phyloP scores from a whole-genome alignment of 1,284 basidiomycete species.

The Pyrrhoderma lamaoense region DNA sequence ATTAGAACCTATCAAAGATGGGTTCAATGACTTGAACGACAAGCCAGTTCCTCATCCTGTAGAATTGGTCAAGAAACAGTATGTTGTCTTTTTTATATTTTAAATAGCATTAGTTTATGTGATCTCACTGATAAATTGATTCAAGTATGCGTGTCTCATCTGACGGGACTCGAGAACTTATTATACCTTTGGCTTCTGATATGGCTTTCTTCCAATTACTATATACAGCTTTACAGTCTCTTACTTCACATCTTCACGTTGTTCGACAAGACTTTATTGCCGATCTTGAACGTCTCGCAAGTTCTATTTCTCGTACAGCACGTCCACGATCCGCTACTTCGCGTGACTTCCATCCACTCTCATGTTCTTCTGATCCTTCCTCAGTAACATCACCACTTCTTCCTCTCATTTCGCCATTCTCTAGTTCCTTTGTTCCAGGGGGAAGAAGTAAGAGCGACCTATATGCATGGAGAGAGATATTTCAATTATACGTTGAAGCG shows the following conservation, averaged over 20 bases:
- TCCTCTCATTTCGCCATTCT: conserved; percentile 17
- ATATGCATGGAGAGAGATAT: conserved; percentile 91
- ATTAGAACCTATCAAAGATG: neutral
- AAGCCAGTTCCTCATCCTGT: conserved; percentile 4
- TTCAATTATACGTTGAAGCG: conserved; percentile 80
- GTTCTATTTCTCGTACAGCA: conserved; percentile 51
- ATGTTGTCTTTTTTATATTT: neutral
- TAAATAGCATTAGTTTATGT: neutral
- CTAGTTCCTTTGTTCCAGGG: conserved; percentile 17
- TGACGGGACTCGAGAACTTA: conserved; percentile 43
- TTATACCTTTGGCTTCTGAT: conserved; percentile 80
- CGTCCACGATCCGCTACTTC: conserved; percentile 46
- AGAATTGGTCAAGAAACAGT: conserved; percentile 14
- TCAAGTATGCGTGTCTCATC: conserved; percentile 7
- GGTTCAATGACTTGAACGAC: neutral
- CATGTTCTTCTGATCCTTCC: conserved; percentile 37
- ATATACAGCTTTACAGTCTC: conserved; percentile 60
- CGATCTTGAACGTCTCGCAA: conserved; percentile 55
- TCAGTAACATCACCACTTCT: conserved; percentile 22
- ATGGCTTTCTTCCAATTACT: conserved; percentile 78
- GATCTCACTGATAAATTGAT: conserved; percentile 1
- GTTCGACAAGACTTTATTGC: conserved; percentile 60
- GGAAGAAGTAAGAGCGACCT: conserved; percentile 57
- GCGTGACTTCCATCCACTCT: conserved; percentile 40
- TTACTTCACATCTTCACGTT: conserved; percentile 57